Base-by-base conservation (phyloP, 306 rosid species). In the Cercis canadensis region DNA sequence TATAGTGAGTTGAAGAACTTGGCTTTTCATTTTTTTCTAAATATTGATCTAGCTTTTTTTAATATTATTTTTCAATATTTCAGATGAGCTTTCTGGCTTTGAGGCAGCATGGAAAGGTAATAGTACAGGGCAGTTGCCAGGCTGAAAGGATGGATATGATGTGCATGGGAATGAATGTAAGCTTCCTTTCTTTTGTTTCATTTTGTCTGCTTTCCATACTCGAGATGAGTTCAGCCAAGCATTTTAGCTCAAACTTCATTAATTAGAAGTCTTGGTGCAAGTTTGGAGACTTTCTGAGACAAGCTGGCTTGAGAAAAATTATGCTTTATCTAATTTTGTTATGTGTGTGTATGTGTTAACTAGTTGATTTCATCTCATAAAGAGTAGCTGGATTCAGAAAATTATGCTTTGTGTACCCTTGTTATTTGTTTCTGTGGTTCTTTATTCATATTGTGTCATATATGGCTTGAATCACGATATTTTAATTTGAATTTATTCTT, bases 21-120 rank as follows among this genome's bases (percentile, higher is more conserved):
- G 57, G 44, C 9, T 19, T 24, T 57, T 57, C 15, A 7, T 18
- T 11, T 8, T 24, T 24, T 24, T 55, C 15, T 21, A 1, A 11
- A 29, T 41, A 17, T 4, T 59, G 45, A 65, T 46, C 14, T 6
- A 49, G n/a, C n/a, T 10, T 31, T 43, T 5, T 39, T 59, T 6
- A 44, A 8, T 43, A 14, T 13, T 31, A n/a, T 11, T 50, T 62
- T 72, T 43, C n/a, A n/a, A n/a, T n/a, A n/a, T 52, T 44, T 36
- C 84, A 90, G 98, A 84, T 47, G 97, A 90, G 69, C 91, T 94
- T 69, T 64, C 79, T 60, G 81, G 87, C 46, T 94, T 94, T 53
- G 98, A 90, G 76, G 86, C 76, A 65, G 74, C 88, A 11, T 94
- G 98, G 98, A 80, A 81, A 57, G 82, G 74, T 66, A 90, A 87